Evolutionary conservation across 2,329 filamentous ascomycete genomes (phyloP).

Genomic region (Aspergillus alliaceus): DNA sequence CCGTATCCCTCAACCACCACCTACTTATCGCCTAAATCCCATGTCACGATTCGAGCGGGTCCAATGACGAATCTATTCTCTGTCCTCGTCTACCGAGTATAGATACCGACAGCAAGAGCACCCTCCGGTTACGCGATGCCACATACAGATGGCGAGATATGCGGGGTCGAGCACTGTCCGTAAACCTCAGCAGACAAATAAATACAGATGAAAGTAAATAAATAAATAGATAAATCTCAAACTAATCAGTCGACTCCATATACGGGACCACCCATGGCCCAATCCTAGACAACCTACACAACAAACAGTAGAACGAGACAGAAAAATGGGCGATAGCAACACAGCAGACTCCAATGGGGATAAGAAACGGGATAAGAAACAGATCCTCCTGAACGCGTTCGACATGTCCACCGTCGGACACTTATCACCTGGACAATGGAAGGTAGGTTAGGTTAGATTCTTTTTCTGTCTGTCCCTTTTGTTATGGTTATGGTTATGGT

Average conservation of each 20-base stretch:
- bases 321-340: constrained; percentile 20
- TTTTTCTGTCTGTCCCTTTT: too few relatives aligned
- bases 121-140: constrained; percentile 11
- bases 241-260: too few relatives aligned
- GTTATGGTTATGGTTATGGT: too few relatives aligned
- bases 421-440: constrained; percentile 67
- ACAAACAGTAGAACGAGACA: constrained; percentile 10
- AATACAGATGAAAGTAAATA: too few relatives aligned
- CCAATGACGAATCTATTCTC: constrained; percentile 21
- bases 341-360: too few relatives aligned
- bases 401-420: constrained; percentile 67
- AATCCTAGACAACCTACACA: too few relatives aligned
- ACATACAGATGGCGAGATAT: constrained; percentile 14
- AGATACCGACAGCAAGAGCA: neutral
- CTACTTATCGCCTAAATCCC: neutral
- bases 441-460: constrained; percentile 42
- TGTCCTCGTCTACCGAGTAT: neutral
- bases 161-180: constrained; percentile 2
- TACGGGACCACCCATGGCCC: too few relatives aligned
- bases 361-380: too few relatives aligned
- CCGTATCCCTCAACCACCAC: neutral
- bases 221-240: too few relatives aligned
- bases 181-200: too few relatives aligned
- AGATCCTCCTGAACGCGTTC: constrained; percentile 64
- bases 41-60: constrained; percentile 18